These are phyloP conservation scores for Pichia occidentalis DNA, from an alignment of 805 yeast species.

Conservation along the genomic window DNA sequence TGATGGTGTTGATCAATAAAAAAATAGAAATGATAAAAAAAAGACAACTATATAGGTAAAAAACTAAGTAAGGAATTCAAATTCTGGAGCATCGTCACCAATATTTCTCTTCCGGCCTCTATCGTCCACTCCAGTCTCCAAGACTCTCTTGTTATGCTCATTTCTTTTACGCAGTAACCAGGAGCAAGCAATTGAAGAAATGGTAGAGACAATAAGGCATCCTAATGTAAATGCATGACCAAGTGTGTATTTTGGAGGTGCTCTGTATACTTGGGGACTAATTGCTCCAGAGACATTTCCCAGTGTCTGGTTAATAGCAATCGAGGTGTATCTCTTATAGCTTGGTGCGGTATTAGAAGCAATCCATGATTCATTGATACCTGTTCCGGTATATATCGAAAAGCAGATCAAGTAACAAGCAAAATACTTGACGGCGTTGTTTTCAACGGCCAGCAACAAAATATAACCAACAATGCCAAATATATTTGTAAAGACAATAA, in stretches of 20 bases:
- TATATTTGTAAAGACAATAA: constrained; percentile 6
- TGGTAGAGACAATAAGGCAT: neutral
- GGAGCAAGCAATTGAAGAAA: constrained; percentile 2
- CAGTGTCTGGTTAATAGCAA: constrained; percentile 37
- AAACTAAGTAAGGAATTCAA: constrained; percentile 1
- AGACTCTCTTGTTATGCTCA: constrained; percentile 1
- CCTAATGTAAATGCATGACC: constrained; percentile 39
- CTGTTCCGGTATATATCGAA: constrained; percentile 25
- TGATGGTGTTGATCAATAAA: too few species aligned
- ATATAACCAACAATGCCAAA: constrained; percentile 8
- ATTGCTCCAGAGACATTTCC: constrained; percentile 42
- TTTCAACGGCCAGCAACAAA: constrained; percentile 2
- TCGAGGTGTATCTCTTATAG: constrained; percentile 37
- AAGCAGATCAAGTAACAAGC: constrained; percentile 22
- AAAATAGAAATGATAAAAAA: neutral
- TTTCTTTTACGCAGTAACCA: constrained; percentile 3
- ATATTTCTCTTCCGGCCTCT: constrained; percentile 1
- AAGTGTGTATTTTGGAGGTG: constrained; percentile 31
- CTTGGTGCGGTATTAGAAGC: constrained; percentile 36
- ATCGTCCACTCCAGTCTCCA: constrained; percentile 7
- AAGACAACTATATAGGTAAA: too few species aligned
- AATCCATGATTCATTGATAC: constrained; percentile 39
- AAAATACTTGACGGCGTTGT: constrained; percentile 5
- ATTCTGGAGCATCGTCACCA: constrained; percentile 8
- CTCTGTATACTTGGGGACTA: constrained; percentile 38